Evolutionary conservation across 441 rosid genomes (phyloP), one percentile per base, ranked within the genome.

Genomic region (Croton setiger): DNA sequence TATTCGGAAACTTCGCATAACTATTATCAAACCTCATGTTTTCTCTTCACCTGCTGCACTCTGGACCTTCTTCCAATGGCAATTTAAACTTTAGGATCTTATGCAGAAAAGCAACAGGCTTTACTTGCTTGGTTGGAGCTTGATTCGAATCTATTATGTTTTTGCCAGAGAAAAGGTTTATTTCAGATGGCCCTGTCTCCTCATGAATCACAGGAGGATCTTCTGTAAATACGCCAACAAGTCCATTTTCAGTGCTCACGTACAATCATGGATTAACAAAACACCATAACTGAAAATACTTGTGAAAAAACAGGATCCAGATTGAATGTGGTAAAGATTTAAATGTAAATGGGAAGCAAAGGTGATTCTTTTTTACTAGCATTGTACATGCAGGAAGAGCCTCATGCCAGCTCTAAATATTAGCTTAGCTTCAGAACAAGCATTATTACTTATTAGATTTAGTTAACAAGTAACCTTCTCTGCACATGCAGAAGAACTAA

Each of bases 31-130:
- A 57, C 13, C 51, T 43, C 63, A 63, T 27, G 1, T 49, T 18
- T 17, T 64, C 27, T 23, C 76, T 60, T 44, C 60, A 54, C 36
- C 67, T 45, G 76, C 66, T 68, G 75, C 61, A 72, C n/a, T 73
- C 81, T 65, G 75, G 76, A 68, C 63, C 66, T 27, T 80, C 77
- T 18, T 84, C 86, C 1, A 70, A 58, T 53, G 77, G 72, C 72
- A 88, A 44, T 54, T 81, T 78, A 67, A 88, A 89, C 85, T 84
- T 88, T 8, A 90, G 80, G 77, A 83, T 79, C 82, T 87, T 92
- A 20, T 86, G 80, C 53, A 90, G 82, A 31, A 73, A 66, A 3
- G 87, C 92, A 63, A 84, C 79, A 33, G 91, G 90, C 66, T 84
- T 84, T 36, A 87, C 83, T 23, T 21, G 59, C 36, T 23, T 21